These are phyloP conservation scores for Colletotrichum cordylinicola DNA, from an alignment of 2,329 filamentous ascomycete species.

Conservation along the genomic window DNA sequence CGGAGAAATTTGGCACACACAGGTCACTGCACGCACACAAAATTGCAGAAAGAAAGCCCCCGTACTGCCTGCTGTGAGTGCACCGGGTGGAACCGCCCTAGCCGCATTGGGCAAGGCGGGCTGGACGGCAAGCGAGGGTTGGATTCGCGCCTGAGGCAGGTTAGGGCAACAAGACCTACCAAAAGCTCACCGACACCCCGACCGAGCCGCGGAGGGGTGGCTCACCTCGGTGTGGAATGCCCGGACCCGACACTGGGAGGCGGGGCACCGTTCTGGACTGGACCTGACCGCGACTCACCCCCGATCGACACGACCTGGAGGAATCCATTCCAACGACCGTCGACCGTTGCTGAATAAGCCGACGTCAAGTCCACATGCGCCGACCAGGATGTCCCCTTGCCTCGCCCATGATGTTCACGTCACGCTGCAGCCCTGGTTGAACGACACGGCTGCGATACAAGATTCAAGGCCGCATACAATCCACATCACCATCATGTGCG, in stretches of 20 bases:
- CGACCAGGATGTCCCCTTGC: background rate
- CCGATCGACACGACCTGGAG: background rate
- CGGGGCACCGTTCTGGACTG: background rate
- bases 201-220: background rate
- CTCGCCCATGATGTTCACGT: background rate
- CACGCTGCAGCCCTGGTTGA: constrained; percentile 17
- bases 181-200: background rate
- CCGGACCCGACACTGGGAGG: background rate
- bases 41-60: constrained; percentile 11
- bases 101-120: constrained; percentile 33
- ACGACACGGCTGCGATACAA: background rate
- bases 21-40: constrained; percentile 25
- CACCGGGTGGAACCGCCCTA: constrained; percentile 30
- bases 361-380: background rate
- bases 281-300: background rate
- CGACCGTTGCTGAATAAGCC: constrained; percentile 4
- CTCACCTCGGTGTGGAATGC: background rate
- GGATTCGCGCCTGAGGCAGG: constrained; percentile 28
- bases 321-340: background rate
- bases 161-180: constrained; percentile 50
- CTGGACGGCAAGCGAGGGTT: constrained; percentile 40
- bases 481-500: constrained; percentile 7
- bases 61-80: constrained; percentile 4
- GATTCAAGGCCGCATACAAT: background rate
- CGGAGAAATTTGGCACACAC: constrained; percentile 26